Base-by-base conservation (phyloP, 1,284 basidiomycete genomes). In the Marasmius oreades region DNA sequence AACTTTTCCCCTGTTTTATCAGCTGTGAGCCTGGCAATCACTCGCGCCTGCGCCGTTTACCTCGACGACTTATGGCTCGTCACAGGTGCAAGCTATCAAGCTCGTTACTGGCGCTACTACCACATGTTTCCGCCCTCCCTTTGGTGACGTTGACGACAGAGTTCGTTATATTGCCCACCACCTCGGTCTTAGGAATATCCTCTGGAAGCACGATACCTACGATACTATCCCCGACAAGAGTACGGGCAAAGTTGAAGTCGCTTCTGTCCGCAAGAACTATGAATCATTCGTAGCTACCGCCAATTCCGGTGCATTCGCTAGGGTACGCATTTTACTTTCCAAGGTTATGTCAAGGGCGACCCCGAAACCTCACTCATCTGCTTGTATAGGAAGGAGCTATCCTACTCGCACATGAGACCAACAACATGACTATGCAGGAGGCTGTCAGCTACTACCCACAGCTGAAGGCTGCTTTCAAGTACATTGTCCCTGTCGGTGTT, bases 71-170 rank as follows among this genome's bases (percentile, higher is more conserved):
- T 26, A 50, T 26, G 20, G 62, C 18, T 37, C 10, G 22, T 10
- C 28, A 5, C 59, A 81, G 80, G 70, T 81, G 61, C 59, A 81
- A 70, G 70, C 72, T 1, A 76, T 83, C 54, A 80, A 82, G 59
- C 65, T 80, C 18, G 76, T 76, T 14, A 66, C 79, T 16, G 85
- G 86, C 37, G 77, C 87, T 11, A 88, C 87, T 0, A 83, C 85
- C 11, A 85, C 82, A 45, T 88, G 81, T 61, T 88, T 86, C 83
- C 76, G 88, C 58, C 78, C 88, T 43, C 86, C 87, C 11, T 88
- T 73, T 61, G 82, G 83, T 45, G 80, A 84, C 55, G 70, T 82
- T 24, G 82, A 85, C 53, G 87, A 92, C 69, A 86, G 90, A 52
- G 82, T 92, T 47, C 81, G 90, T 45, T 76, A 79, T 37, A 84